Conservation (phyloP, 2,329 filamentous ascomycete species). For the Verticillium zaregamsianum region DNA sequence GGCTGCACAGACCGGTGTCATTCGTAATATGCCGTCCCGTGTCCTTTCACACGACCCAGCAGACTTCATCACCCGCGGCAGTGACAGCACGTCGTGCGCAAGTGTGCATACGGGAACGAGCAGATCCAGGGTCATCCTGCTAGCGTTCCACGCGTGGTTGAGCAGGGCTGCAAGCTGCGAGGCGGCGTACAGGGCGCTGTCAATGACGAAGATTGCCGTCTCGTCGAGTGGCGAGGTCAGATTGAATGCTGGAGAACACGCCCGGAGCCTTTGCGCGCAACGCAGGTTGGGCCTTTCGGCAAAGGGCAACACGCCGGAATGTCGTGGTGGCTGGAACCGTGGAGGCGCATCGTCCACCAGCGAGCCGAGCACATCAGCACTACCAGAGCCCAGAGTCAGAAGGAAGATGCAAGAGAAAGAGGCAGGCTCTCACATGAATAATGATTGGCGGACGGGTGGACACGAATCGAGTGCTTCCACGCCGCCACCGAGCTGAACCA, state of each 20-base stretch:
- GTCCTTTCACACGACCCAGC: not conserved
- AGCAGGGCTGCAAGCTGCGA: constrained; percentile 6
- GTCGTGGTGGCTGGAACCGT: constrained; percentile 5
- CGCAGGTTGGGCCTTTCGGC: not conserved
- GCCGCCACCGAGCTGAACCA: constrained; percentile 11
- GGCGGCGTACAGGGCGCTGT: not conserved
- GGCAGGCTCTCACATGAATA: constrained; percentile 12
- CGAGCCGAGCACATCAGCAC: constrained; percentile 14
- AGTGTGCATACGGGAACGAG: constrained; percentile 11
- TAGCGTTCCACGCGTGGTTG: constrained; percentile 3
- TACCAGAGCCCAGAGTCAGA: not conserved
- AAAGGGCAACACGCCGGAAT: not conserved
- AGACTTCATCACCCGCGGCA: not conserved
- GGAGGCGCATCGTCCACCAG: constrained; percentile 10
- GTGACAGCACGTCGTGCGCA: constrained; percentile 9
- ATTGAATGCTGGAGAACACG: too few species aligned
- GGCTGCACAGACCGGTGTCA: not conserved
- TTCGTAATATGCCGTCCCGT: too few species aligned
- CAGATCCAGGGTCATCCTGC: constrained; percentile 5
- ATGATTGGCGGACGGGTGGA: constrained; percentile 9
- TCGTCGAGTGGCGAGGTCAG: not conserved
- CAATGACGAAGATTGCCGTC: not conserved
- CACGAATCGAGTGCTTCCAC: constrained; percentile 7
- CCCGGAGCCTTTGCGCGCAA: too few species aligned
- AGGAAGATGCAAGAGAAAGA: not conserved